phyloP scores from a whole-genome alignment of 345 rosid genomes.

The Gynandropsis gynandra region DNA sequence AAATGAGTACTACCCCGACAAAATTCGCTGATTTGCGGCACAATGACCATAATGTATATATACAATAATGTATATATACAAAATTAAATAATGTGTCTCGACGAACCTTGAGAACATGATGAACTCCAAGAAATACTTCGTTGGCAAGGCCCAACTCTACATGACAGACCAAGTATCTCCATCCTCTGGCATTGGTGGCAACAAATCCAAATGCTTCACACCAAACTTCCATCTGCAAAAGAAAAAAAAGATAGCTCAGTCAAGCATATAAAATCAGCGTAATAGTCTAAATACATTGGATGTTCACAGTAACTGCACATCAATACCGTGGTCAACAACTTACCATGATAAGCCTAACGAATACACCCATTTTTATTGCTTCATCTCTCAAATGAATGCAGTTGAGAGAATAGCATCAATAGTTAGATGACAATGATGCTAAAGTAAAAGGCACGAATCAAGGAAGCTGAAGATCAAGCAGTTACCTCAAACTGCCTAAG shows the following conservation, averaged over 20 bases:
- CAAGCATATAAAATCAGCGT: constrained; percentile 19
- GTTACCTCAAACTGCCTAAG: constrained; percentile 79
- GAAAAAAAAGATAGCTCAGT: constrained; percentile 7
- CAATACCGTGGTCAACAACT: not conserved
- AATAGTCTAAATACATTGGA: constrained; percentile 1
- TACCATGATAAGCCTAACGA: not conserved
- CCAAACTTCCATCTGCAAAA: constrained; percentile 81
- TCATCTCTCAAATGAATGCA: not conserved
- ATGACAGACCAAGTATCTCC: too few species aligned
- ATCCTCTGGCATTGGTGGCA: too few species aligned
- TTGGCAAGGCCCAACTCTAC: too few species aligned
- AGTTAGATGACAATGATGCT: not conserved
- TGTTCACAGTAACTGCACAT: constrained; percentile 2
- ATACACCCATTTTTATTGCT: not conserved
- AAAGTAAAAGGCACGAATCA: not conserved
- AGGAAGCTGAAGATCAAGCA: constrained; percentile 10
- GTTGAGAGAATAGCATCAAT: not conserved
- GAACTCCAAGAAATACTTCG: too few species aligned
- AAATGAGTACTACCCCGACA: too few species aligned
- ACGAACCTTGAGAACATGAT: too few species aligned
- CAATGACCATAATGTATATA: too few species aligned
- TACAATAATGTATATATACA: too few species aligned
- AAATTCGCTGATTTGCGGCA: too few species aligned
- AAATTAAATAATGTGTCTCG: too few species aligned
- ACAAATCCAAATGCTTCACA: too few species aligned